A percentile compares a stretch with the other conserved stretches of the same genome.
phyloP scores from a whole-genome alignment of 164 flowering plant species.

The Platanus orientalis region DNA sequence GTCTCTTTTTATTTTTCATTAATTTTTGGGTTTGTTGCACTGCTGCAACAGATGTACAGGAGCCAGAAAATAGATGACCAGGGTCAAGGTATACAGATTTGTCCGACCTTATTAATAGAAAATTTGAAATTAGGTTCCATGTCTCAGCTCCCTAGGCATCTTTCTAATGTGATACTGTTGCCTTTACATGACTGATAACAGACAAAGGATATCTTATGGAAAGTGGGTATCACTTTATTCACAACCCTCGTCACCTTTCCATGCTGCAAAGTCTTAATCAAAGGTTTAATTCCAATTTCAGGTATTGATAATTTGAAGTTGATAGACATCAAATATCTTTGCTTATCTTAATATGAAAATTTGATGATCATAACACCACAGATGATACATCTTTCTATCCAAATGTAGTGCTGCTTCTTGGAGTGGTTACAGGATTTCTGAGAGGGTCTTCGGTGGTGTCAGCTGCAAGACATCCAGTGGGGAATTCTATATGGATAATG shows the following conservation, averaged over 20 bases:
- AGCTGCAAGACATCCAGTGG: neutral
- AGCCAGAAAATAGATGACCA: constrained; percentile 83
- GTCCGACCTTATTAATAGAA: neutral
- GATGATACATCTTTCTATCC: neutral
- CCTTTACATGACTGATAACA: constrained; percentile 25
- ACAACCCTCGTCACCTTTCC: constrained; percentile 50
- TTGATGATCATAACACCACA: neutral
- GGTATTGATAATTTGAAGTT: constrained; percentile 24
- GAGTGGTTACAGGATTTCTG: constrained; percentile 26
- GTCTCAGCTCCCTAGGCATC: neutral
- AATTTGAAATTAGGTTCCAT: constrained; percentile 17
- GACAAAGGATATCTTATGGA: constrained; percentile 37
- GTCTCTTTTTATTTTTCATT: too few relatives aligned
- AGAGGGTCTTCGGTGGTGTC: too few relatives aligned
- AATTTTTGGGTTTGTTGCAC: neutral
- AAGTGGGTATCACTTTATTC: constrained; percentile 37
- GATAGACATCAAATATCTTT: neutral
- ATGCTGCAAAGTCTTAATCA: constrained; percentile 41
- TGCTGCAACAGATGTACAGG: constrained; percentile 60
- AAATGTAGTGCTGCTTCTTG: constrained; percentile 43
- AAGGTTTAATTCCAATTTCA: constrained; percentile 28
- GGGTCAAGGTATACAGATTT: constrained; percentile 48
- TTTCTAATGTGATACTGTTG: constrained; percentile 2
- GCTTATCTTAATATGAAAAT: neutral
- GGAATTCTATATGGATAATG: constrained; percentile 9